Conservation (phyloP, 306 rosid species). For the Alnus glutinosa region DNA sequence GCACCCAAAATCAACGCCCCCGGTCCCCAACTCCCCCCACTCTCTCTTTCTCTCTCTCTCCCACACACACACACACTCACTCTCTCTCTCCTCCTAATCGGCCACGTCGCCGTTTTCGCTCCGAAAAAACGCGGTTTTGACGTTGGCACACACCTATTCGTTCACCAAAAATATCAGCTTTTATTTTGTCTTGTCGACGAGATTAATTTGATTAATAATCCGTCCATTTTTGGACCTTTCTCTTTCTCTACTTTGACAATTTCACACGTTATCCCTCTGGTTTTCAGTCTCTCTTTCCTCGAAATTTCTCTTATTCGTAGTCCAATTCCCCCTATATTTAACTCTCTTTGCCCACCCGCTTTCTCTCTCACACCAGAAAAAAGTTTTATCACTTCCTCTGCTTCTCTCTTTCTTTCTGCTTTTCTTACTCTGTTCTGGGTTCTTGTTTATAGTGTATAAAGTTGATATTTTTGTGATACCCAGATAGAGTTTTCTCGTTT, state of each 20-base stretch:
- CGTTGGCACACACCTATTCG: not conserved
- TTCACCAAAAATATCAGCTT: not conserved
- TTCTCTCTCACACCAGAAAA: not conserved
- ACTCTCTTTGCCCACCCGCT: not conserved
- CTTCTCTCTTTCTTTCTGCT: not conserved
- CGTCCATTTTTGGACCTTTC: not conserved
- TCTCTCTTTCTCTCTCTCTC: not conserved
- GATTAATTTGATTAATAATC: too few species aligned
- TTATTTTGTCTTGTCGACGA: not conserved
- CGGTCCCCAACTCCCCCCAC: not conserved
- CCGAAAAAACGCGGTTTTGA: constrained; percentile 28
- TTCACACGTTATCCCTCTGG: constrained; percentile 41
- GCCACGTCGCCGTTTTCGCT: constrained; percentile 8
- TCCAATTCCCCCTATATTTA: constrained; percentile 20
- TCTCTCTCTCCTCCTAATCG: constrained; percentile 12
- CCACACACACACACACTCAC: not conserved
- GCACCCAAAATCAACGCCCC: not conserved
- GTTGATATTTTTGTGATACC: not conserved
- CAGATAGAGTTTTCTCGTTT: not conserved
- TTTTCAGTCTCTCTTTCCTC: constrained; percentile 13
- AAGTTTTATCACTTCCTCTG: not conserved
- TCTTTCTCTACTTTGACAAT: constrained; percentile 36
- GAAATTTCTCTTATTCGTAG: constrained; percentile 26
- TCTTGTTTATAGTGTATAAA: not conserved
- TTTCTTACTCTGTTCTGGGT: not conserved